Conservation (phyloP, 2,329 filamentous ascomycete genomes). For the Bertia moriformis region DNA sequence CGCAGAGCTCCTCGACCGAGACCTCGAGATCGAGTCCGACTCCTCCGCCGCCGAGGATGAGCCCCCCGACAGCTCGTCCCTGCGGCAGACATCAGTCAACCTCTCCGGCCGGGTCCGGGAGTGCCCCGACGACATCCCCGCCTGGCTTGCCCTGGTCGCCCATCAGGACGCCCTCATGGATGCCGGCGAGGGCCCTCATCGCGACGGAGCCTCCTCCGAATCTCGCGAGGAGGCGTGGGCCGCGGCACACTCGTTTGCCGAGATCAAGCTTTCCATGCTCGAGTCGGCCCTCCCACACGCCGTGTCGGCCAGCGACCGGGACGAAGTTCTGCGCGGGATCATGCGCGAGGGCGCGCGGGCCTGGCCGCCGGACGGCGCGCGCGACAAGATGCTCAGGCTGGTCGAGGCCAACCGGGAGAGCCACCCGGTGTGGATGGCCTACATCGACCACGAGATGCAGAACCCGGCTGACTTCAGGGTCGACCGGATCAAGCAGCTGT, state of each 20-base stretch:
- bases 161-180: constrained; percentile 60
- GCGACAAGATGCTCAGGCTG: constrained; percentile 38
- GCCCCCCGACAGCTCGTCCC: constrained; percentile 23
- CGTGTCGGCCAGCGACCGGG: constrained; percentile 27
- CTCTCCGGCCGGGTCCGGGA: constrained; percentile 51
- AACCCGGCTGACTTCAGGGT: constrained; percentile 53
- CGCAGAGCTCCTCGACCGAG: constrained; percentile 6
- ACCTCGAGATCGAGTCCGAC: constrained; percentile 41
- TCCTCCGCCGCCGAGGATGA: constrained; percentile 54
- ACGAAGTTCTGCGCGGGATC: constrained; percentile 49
- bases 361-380: no score
- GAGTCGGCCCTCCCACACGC: constrained; percentile 58
- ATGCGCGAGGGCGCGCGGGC: constrained; percentile 62
- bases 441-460: constrained; percentile 60
- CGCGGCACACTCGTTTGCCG: constrained; percentile 55
- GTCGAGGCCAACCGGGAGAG: constrained; percentile 38
- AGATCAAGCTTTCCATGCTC: constrained; percentile 68
- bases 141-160: constrained; percentile 67
- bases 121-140: constrained; percentile 48
- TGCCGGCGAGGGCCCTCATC: constrained; percentile 21
- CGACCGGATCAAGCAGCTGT: constrained; percentile 45
- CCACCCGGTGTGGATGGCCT: constrained; percentile 57
- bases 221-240: constrained; percentile 34
- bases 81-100: constrained; percentile 39
- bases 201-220: no score